Base-by-base conservation (phyloP, 1,284 basidiomycete species). In the Heterobasidion occidentale region DNA sequence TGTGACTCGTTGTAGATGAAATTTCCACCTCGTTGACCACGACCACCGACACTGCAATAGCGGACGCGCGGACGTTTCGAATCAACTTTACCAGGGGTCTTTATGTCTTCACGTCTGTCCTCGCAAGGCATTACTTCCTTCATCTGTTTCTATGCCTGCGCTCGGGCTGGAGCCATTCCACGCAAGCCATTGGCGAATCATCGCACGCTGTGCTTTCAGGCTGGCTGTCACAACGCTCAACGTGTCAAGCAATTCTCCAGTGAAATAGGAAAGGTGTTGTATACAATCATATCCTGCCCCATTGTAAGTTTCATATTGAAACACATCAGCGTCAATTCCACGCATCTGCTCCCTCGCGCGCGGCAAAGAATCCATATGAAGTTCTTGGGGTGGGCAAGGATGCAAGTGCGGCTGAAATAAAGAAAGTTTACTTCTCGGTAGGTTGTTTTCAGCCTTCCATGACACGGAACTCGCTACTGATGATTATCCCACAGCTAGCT, bases 351-450 rank as follows among this genome's bases (percentile, higher is more conserved):
- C 69, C 77, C 15, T 70, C 73, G 48, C 68, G 67, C 57, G 85
- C 84, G 2, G 69, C 81, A n/a, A 97, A 94, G 70, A 88, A 94
- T 68, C 97, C 97, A 0, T 99, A 99, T 71, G 73, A 90, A 48
- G 88, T 92, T 17, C 76, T 99, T 9, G 96, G 96, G 34, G 90
- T 99, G 12, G 81, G 81, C 63, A 86, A 86, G 65, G 92, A 95
- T 70, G 91, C 96, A 49, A 80, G 84, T 33, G 70, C 85, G 17
- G 83, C 88, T 47, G 94, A 99, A 63, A 98, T 99, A 67, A 99
- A 99, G 81, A 96, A 97, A 72, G 82, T 84, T 1, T 99, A 99
- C 72, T 99, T 98, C 71, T 80, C 87, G 64, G 95, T 95, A 68
- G 66, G 86, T 69, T 45, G 8, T 6, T 33, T 51, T 14, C 35